Evolutionary conservation across 2,329 filamentous ascomycete genomes (phyloP).

Genomic region (Domatiomyces globalis): DNA sequence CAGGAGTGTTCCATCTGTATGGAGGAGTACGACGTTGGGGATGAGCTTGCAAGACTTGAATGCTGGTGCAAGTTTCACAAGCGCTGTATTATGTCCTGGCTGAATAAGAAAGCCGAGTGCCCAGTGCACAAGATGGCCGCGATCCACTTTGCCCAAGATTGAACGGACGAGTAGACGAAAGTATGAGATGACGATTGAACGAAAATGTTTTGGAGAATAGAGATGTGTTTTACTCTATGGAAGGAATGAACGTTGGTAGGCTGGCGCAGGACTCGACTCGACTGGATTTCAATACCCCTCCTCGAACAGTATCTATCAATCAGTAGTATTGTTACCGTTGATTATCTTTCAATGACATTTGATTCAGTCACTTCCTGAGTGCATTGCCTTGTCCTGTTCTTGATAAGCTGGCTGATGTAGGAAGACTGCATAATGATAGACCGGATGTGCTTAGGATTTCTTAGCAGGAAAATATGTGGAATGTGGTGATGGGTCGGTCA

Average conservation of each 20-base stretch:
- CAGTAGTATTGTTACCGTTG: neutral
- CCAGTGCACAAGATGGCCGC: slow-evolving; percentile 41
- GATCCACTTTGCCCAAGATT: neutral
- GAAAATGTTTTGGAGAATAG: neutral
- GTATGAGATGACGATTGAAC: neutral
- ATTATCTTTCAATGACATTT: neutral
- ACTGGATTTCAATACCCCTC: neutral
- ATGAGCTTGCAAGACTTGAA: slow-evolving; percentile 45
- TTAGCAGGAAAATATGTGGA: neutral
- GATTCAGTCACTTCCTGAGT: neutral
- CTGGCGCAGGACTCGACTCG: neutral
- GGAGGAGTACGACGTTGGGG: slow-evolving; percentile 48
- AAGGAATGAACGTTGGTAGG: neutral
- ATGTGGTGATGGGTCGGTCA: neutral
- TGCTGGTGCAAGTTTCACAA: slow-evolving; percentile 53
- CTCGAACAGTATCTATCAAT: neutral
- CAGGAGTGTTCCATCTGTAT: slow-evolving; percentile 52
- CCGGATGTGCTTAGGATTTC: neutral
- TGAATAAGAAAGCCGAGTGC: slow-evolving; percentile 44
- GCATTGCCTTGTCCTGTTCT: neutral
- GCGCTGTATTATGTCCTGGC: slow-evolving; percentile 47
- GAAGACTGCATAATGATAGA: too few relatives aligned
- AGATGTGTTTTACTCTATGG: neutral
- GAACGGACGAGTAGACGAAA: neutral
- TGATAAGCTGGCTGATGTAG: too few relatives aligned